Conservation (phyloP, 2,329 filamentous ascomycete species). For the Colletotrichum lindemuthianum region DNA sequence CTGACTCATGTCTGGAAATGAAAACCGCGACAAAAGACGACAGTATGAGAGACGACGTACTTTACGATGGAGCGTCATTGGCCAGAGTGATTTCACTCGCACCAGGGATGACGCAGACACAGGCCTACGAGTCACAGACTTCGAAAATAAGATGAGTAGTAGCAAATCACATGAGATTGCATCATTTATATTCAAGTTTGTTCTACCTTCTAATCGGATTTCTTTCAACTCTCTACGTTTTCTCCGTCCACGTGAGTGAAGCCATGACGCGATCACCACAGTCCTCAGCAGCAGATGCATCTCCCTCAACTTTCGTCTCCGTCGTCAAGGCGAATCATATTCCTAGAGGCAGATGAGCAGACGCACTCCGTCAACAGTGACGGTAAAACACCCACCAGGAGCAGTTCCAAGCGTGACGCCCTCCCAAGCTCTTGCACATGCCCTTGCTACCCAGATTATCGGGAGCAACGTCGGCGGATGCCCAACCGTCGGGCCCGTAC, state of each 20-base stretch:
- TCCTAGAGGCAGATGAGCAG: background rate
- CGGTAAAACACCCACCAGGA: slow-evolving; percentile 62
- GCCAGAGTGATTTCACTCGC: no score
- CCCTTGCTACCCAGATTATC: slow-evolving; percentile 69
- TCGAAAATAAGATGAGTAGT: no score
- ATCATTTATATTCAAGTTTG: no score
- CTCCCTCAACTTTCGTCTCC: background rate
- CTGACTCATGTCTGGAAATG: no score
- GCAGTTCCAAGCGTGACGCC: slow-evolving; percentile 62
- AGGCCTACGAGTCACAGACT: no score
- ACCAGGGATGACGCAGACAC: no score
- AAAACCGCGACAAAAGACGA: no score
- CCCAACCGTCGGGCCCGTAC: slow-evolving; percentile 61
- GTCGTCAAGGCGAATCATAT: slow-evolving; percentile 2
- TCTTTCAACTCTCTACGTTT: no score
- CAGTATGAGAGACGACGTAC: no score
- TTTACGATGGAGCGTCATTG: no score
- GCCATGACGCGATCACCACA: background rate
- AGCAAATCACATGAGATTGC: no score
- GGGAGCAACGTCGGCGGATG: slow-evolving; percentile 71
- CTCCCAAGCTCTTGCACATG: slow-evolving; percentile 71
- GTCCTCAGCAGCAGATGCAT: background rate
- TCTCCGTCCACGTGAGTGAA: background rate
- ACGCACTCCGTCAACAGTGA: background rate
- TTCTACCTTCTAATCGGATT: no score